A percentile compares a stretch with the other conserved stretches of the same genome.
Evolutionary conservation across 2,329 filamentous ascomycete species (phyloP).

Genomic region (Chaetomiaceae sp.): DNA sequence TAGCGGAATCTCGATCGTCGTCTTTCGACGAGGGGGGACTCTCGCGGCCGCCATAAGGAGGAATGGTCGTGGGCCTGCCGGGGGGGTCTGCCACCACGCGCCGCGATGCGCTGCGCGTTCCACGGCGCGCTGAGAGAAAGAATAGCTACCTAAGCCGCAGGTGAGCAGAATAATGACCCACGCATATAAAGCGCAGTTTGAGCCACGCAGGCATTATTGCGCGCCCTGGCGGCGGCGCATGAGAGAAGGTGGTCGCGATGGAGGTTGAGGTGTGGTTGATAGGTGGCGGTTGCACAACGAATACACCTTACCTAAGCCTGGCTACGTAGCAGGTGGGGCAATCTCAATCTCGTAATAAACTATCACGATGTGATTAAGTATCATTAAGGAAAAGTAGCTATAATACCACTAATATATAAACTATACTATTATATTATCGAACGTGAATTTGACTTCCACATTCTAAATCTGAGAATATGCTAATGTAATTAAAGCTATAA

Average conservation of each 20-base stretch:
- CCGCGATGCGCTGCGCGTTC: not conserved
- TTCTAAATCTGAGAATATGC: not conserved
- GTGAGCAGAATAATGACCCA: not conserved
- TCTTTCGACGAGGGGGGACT: conserved; percentile 5
- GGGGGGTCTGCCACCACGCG: conserved; percentile 4
- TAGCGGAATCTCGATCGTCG: conserved; percentile 20
- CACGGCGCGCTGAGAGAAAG: not conserved
- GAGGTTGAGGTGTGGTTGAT: not conserved
- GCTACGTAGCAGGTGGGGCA: too few relatives aligned
- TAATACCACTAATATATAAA: too few relatives aligned
- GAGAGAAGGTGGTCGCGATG: not conserved
- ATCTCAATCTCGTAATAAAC: too few relatives aligned
- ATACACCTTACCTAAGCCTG: not conserved
- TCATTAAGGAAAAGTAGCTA: too few relatives aligned
- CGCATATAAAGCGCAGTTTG: not conserved
- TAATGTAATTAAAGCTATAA: too few relatives aligned
- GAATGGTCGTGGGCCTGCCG: not conserved
- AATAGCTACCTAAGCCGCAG: not conserved
- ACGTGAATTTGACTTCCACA: not conserved
- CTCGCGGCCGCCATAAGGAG: conserved; percentile 7
- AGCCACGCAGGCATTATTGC: not conserved
- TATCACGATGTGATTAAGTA: too few relatives aligned
- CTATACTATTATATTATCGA: too few relatives aligned
- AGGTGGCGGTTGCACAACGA: too few relatives aligned
- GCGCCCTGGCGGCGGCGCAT: not conserved